Evolutionary conservation across 2,329 filamentous ascomycete species (phyloP), one percentile per base, ranked within the genome.

Genomic region (Magnaporthales sp.): DNA sequence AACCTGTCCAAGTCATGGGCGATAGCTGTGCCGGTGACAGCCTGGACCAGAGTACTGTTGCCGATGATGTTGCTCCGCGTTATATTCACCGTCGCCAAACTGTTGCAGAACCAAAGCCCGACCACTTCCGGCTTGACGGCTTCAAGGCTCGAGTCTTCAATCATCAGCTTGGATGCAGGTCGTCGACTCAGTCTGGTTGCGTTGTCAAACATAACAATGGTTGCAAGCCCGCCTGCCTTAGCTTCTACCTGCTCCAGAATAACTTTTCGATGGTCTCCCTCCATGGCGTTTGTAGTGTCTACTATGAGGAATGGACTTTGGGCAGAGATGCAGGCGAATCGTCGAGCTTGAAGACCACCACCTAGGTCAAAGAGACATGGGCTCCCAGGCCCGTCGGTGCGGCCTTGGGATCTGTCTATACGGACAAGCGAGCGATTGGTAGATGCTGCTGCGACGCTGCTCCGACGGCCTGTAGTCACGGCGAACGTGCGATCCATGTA

Each of bases 281-380:
- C 24, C 26, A 29, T 15, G 6, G 26, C 32, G 11, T 51, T 15
- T 19, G 64, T 22, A n/a, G 7, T 31, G 15, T 65, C 64, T 26
- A 65, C 51, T 51, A 65, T 27, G n/a, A 65, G 64, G 15, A 54
- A 31, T 29, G 64, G 64, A 10, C 46, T 30, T n/a, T 27, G 51
- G 8, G 1, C 19, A 4, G 46, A 29, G 19, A 27, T 10, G 27
- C 64, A 65, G 9, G 3, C 5, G 9, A 65, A n/a, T 22, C 60
- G 24, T 10, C 29, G 24, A 15, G 54, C 64, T 6, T 32, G 22
- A 15, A 31, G 10, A n/a, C 24, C 15, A 11, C 64, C 63, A 5
- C 63, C 29, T 19, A 22, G 27, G 1, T 27, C 9, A 8, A 31
- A 38, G 13, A 65, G 46, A 11, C 64, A 65, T n/a, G 64, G 32